Evolutionary conservation across 106 monocot species (phyloP), one percentile per base, ranked within the genome.

Genomic region (Chionographis japonica): DNA sequence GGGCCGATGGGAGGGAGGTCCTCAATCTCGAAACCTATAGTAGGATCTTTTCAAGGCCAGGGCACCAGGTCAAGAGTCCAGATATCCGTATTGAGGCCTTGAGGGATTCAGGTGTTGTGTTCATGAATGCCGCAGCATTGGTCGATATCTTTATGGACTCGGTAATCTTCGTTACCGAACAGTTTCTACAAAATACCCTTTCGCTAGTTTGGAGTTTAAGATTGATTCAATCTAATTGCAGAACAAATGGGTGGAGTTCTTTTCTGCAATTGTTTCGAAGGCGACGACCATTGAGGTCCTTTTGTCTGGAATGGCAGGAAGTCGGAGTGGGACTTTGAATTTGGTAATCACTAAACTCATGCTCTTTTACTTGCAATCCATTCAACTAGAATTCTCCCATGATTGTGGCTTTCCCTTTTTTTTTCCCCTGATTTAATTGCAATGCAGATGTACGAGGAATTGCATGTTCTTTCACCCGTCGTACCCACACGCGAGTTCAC

Each of bases 81-180:
- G 83, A 81, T 56, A 67, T 71, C 55, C 78, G 75, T 4, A 38
- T 73, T 4, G 98, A 99, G 81, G 90, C 85, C 3, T 88, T 90
- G 1, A 88, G 88, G 55, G 85, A 82, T 49, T 77, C 85, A 0
- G 74, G 76, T 1, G 27, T 83, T 1, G 87, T 99, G 52, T 61
- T 83, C 58, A 87, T 86, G 87, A 84, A 64, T 71, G 66, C 85
- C 3, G 4, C 74, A 13, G 50, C 77, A 20, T 80, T 99, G 79
- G 90, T 93, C 13, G 87, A 93, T 19, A 79, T 93, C 72, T 83
- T 93, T 62, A 83, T 93, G 87, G 90, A 99, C 41, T 68, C 85
- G 8, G 98, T 99, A 42, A 85, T 82, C 58, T 54, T 18, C 11
- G 19, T 51, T 51, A 2, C 52, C 56, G n/a, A 4, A 11, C 9